phyloP scores from a whole-genome alignment of 768 basidiomycete species.

The Lactifluus subvellereus region DNA sequence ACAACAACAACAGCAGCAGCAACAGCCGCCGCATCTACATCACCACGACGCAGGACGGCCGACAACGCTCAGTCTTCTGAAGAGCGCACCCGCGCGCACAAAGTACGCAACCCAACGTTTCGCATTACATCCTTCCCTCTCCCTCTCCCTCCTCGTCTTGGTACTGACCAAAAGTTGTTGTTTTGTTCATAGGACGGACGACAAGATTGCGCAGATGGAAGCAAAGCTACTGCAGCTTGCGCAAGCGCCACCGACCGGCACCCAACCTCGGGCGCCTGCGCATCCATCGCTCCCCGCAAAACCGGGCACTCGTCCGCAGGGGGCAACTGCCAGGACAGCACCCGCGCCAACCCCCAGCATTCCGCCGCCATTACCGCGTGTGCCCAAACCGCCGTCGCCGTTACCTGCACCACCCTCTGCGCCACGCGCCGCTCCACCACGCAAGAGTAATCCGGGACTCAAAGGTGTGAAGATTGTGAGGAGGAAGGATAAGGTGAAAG shows the following conservation, averaged over 20 bases:
- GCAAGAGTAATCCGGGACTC: conserved; percentile 19
- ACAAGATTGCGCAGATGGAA: conserved; percentile 94
- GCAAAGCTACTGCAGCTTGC: conserved; percentile 87
- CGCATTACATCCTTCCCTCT: no score
- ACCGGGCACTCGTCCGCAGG: not conserved
- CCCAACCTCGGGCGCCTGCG: conserved; percentile 31
- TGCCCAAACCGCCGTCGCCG: conserved; percentile 10
- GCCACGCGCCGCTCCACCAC: not conserved
- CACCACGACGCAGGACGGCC: conserved; percentile 54
- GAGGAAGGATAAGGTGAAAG: conserved; percentile 22
- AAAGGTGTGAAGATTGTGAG: conserved; percentile 30
- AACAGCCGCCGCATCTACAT: not conserved
- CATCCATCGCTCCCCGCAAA: conserved; percentile 25
- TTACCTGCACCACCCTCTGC: not conserved
- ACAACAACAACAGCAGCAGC: not conserved
- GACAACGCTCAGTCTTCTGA: conserved; percentile 84
- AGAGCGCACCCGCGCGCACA: conserved; percentile 52
- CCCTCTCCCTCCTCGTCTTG: not conserved
- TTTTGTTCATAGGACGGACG: conserved; percentile 52
- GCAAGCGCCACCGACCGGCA: conserved; percentile 24
- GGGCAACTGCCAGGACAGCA: not conserved
- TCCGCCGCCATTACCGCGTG: conserved; percentile 1
- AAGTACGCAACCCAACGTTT: conserved; percentile 37
- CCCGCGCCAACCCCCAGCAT: not conserved
- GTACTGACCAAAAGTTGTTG: not conserved